Conservation (phyloP, 164 flowering plant species). For the Annona cherimola region DNA sequence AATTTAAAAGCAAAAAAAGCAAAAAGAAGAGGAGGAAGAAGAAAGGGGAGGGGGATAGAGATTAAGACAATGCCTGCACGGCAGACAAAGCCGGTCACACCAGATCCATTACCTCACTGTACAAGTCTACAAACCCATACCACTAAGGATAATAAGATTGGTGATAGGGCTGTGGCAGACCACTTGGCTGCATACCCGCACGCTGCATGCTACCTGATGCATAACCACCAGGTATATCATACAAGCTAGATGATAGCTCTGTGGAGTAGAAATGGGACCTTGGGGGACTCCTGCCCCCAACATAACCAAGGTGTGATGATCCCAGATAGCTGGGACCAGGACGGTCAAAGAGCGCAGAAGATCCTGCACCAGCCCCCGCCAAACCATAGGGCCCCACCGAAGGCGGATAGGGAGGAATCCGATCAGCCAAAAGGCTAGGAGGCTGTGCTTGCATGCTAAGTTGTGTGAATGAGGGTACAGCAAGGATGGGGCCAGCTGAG, state of each 20-base stretch:
- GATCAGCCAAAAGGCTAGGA: neutral
- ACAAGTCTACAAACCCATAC: neutral
- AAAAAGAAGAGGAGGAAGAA: too few species aligned
- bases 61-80: neutral
- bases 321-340: constrained; percentile 5
- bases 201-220: neutral
- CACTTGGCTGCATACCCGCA: neutral
- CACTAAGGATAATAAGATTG: neutral
- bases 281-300: constrained; percentile 5
- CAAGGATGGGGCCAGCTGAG: constrained; percentile 4
- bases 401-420: neutral
- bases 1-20: too few species aligned
- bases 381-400: constrained; percentile 5
- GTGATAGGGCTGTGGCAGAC: neutral
- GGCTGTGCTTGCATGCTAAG: neutral
- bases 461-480: neutral
- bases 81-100: neutral
- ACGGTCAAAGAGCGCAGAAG: neutral
- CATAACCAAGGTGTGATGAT: constrained; percentile 2
- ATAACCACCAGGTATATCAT: neutral
- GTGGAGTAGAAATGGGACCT: constrained; percentile 6
- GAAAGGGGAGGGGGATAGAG: too few species aligned
- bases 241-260: neutral
- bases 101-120: neutral
- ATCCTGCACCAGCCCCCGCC: neutral